Conservation (phyloP, 805 yeast species). For the Saccharomyces mikatae region DNA sequence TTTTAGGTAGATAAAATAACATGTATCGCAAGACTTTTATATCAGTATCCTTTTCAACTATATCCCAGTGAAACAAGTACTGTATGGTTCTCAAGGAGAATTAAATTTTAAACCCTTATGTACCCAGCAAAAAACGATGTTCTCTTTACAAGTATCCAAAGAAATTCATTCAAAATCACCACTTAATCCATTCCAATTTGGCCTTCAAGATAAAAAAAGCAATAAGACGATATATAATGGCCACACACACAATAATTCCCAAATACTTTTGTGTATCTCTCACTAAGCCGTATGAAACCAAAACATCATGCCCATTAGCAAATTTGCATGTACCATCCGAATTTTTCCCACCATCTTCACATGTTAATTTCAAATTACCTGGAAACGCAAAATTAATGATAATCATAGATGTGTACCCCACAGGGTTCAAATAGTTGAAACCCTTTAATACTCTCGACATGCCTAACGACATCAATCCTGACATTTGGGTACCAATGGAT, state of each 20-base stretch:
- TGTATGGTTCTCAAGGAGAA: background rate
- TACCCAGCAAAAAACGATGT: background rate
- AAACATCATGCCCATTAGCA: conserved; percentile 47
- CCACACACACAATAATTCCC: conserved; percentile 27
- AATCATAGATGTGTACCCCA: conserved; percentile 60
- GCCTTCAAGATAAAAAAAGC: conserved; percentile 22
- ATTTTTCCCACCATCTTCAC: conserved; percentile 36
- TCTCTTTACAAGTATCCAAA: background rate
- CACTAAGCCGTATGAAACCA: conserved; percentile 42
- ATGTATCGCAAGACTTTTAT: background rate
- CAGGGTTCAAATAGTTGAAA: conserved; percentile 68
- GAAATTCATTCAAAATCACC: conserved; percentile 6
- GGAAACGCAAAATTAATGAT: conserved; percentile 55
- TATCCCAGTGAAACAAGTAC: background rate
- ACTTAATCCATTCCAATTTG: conserved; percentile 24
- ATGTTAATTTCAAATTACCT: conserved; percentile 40
- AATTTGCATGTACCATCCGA: conserved; percentile 38
- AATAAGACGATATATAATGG: conserved; percentile 20
- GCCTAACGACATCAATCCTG: conserved; percentile 74
- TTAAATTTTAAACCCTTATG: background rate
- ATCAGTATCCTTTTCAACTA: background rate
- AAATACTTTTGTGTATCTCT: conserved; percentile 33
- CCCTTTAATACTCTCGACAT: conserved; percentile 64
- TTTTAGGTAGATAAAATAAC: background rate
- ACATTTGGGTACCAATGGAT: conserved; percentile 72